Percentiles rank a stretch among this genome's conserved stretches.
phyloP scores from a whole-genome alignment of 2,329 filamentous ascomycete genomes.

The Pseudogymnoascus sp. region DNA sequence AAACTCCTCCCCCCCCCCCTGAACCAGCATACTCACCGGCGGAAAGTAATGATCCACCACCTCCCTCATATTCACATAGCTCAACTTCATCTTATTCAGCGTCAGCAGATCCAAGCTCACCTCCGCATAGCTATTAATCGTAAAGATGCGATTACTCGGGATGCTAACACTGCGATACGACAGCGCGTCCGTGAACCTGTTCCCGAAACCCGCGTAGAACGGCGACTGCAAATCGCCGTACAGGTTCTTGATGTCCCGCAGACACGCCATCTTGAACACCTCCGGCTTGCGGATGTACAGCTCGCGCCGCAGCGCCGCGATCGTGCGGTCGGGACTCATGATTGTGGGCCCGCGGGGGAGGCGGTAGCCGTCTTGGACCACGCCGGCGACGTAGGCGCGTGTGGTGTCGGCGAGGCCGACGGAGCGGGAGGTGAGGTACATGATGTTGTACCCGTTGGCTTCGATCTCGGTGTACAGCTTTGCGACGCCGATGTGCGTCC shows the following conservation, averaged over 20 bases:
- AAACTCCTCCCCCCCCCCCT: slow-evolving; percentile 84
- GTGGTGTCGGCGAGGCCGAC: slow-evolving; percentile 92
- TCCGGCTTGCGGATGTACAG: slow-evolving; percentile 94
- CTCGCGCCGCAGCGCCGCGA: slow-evolving; percentile 84
- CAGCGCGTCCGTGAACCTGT: slow-evolving; percentile 89
- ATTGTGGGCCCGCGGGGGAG: slow-evolving; percentile 90
- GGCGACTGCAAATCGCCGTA: slow-evolving; percentile 72
- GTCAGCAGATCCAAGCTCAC: slow-evolving; percentile 84
- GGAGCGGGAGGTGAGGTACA: slow-evolving; percentile 91
- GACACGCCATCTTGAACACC: slow-evolving; percentile 98
- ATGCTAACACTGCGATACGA: slow-evolving; percentile 96
- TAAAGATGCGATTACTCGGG: slow-evolving; percentile 88
- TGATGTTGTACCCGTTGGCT: slow-evolving; percentile 95
- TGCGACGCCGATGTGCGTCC: slow-evolving; percentile 93
- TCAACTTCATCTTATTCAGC: slow-evolving; percentile 91
- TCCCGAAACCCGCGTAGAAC: slow-evolving; percentile 96
- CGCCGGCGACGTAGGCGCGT: slow-evolving; percentile 78
- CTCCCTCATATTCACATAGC: slow-evolving; percentile 94
- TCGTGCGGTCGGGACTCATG: slow-evolving; percentile 87
- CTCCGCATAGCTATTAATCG: slow-evolving; percentile 96
- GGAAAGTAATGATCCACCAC: slow-evolving; percentile 98
- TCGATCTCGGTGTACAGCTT: slow-evolving; percentile 96
- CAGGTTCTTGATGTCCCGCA: slow-evolving; percentile 85
- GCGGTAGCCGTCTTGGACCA: slow-evolving; percentile 77
- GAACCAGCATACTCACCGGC: slow-evolving; percentile 76